Base-by-base conservation (phyloP, 176 grass and related monocot species). In the Leersia perrieri region DNA sequence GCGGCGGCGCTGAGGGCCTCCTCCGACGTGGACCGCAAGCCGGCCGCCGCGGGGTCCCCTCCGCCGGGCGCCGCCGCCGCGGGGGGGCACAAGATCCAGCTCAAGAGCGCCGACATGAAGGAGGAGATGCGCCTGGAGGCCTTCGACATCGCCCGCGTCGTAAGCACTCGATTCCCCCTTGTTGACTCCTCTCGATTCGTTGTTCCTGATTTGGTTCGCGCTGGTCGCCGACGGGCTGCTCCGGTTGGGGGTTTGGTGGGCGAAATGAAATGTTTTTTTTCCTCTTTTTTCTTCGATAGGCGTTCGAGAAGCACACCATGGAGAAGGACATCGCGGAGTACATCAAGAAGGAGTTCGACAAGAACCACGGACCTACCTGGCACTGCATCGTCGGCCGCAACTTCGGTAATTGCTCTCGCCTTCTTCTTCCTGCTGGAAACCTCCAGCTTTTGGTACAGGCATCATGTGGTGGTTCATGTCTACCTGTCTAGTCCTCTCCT, bases 271-370 rank as follows among this genome's bases (percentile, higher is more conserved):
- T 53, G 49, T 1, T 53, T n/a, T 20, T 20, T 49, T n/a, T n/a
- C n/a, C n/a, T n/a, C 3, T 22, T 22, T 51, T 65, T 35, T 22
- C 25, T 18, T 28, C 9, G 9, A 0, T 63, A 99, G 96, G 93
- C 92, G 65, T 99, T 95, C 78, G 96, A 95, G 74, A 90, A 95
- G 89, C 64, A 93, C 70, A 55, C 70, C 53, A 88, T 99, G 88
- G 96, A 95, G 88, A 99, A 99, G 90, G 96, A 95, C 73, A 90
- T 99, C 72, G 96, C 96, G 11, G 96, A 99, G 85, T 95, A 95
- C 89, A 99, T 99, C 75, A 99, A 99, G 80, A 99, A 99, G 93
- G 96, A 99, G 87, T 99, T 99, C 85, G 96, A 99, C 85, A 91
- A 89, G 75, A 92, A 91, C 72, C 89, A 99, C 76, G 96, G 93